Percentiles rank a stretch among this genome's conserved stretches.
These are phyloP conservation scores for Galerina sulciceps DNA, from an alignment of 768 basidiomycete species.

Conservation along the genomic window DNA sequence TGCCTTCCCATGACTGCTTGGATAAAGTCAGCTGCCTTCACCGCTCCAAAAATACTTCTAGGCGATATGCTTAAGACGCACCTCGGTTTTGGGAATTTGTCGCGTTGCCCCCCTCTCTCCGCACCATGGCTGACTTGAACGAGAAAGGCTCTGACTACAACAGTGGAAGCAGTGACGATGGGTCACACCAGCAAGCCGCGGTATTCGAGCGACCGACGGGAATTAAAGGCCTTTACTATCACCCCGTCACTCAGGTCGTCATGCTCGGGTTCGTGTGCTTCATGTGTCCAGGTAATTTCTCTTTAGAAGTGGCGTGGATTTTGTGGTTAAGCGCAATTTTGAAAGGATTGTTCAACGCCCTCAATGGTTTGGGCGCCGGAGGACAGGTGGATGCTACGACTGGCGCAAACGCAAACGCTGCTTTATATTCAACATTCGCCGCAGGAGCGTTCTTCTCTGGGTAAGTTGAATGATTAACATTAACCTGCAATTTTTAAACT, in stretches of 20 bases:
- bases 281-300: slow-evolving; percentile 55
- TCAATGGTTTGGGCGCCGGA: slow-evolving; percentile 80
- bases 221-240: slow-evolving; percentile 59
- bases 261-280: slow-evolving; percentile 76
- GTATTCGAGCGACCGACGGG: slow-evolving; percentile 54
- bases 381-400: slow-evolving; percentile 72
- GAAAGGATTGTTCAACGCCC: slow-evolving; percentile 74
- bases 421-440: slow-evolving; percentile 63
- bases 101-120: background rate
- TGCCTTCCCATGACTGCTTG: slow-evolving; percentile 1
- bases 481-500: background rate
- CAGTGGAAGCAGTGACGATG: slow-evolving; percentile 21
- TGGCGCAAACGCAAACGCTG: slow-evolving; percentile 70
- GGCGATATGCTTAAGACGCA: slow-evolving; percentile 4
- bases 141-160: slow-evolving; percentile 19
- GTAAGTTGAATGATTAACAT: slow-evolving; percentile 39
- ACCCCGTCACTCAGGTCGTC: slow-evolving; percentile 59
- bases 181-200: slow-evolving; percentile 13
- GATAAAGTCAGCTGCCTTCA: slow-evolving; percentile 10
- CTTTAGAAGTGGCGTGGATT: background rate
- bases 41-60: slow-evolving; percentile 12
- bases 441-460: slow-evolving; percentile 56
- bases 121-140: slow-evolving; percentile 17
- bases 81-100: background rate
- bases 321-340: background rate